Percentiles rank a stretch among this genome's conserved stretches.
Evolutionary conservation across 768 basidiomycete species (phyloP).

Genomic region (Macrolepiota fuliginosa): DNA sequence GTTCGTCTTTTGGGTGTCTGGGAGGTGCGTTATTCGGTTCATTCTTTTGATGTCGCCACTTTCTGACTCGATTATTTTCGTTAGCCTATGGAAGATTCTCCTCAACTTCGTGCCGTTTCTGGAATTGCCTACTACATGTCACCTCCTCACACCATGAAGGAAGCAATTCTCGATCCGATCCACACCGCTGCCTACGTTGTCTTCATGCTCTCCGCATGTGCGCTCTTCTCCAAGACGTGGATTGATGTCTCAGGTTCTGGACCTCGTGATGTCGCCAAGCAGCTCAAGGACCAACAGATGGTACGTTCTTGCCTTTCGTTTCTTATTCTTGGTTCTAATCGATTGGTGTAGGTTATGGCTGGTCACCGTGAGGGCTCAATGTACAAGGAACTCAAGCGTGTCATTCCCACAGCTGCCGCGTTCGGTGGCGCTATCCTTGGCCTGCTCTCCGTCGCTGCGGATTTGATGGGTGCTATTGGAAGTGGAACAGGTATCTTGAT

Average conservation of each 20-base stretch:
- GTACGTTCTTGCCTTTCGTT: conserved; percentile 33
- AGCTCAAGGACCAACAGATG: conserved; percentile 98
- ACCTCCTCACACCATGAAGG: conserved; percentile 89
- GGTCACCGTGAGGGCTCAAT: conserved; percentile 95
- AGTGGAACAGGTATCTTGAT: conserved; percentile 96
- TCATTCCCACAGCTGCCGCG: conserved; percentile 96
- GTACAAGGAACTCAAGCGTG: conserved; percentile 99
- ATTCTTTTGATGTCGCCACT: conserved; percentile 1
- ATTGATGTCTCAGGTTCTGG: conserved; percentile 97
- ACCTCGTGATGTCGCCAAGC: conserved; percentile 94
- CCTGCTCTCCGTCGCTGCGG: conserved; percentile 85
- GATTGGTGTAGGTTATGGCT: conserved; percentile 60
- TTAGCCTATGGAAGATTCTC: conserved; percentile 91
- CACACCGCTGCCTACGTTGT: conserved; percentile 89
- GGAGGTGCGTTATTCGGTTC: conserved; percentile 65
- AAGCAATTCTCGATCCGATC: conserved; percentile 88
- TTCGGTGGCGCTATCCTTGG: conserved; percentile 98
- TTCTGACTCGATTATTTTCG: neutral
- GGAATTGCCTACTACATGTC: conserved; percentile 99
- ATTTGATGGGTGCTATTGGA: conserved; percentile 94
- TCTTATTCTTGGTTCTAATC: too few relatives aligned
- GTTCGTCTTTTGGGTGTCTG: conserved; percentile 93
- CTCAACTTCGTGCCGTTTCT: conserved; percentile 85
- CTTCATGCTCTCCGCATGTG: conserved; percentile 93
- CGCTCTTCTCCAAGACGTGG: conserved; percentile 99